A percentile compares a stretch with the other conserved stretches of the same genome.
Conservation (phyloP, 2,329 filamentous ascomycete genomes). For the Coniochaeta ligniaria region DNA sequence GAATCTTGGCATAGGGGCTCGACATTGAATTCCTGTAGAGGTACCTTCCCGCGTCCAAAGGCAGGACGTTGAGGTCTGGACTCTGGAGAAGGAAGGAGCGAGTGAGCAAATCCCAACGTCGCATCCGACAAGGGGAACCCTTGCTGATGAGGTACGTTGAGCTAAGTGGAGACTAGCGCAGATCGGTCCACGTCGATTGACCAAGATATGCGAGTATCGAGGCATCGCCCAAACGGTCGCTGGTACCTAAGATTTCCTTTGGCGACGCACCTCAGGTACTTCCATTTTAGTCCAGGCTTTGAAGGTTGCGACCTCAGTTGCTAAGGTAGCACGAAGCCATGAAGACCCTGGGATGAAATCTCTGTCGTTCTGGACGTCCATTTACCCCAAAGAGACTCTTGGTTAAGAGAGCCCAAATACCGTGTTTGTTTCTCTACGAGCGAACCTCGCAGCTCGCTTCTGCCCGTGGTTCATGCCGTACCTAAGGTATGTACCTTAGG, state of each 20-base stretch:
- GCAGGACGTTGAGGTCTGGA: not conserved
- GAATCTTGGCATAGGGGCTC: not conserved
- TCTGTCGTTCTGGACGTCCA: too few species aligned
- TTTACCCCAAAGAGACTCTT: too few species aligned
- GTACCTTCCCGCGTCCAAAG: not conserved
- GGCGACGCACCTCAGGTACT: too few species aligned
- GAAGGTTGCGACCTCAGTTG: not conserved
- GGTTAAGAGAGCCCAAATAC: too few species aligned
- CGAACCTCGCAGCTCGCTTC: not conserved
- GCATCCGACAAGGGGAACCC: not conserved
- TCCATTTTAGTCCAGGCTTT: not conserved
- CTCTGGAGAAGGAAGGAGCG: not conserved
- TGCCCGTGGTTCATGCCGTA: not conserved
- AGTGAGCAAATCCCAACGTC: not conserved
- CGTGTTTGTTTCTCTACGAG: not conserved
- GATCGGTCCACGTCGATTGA: not conserved
- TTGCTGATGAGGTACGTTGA: not conserved
- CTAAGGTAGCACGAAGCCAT: not conserved
- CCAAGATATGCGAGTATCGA: slow-evolving; percentile 3
- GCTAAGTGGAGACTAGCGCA: not conserved
- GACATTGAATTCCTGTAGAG: not conserved
- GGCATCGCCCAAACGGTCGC: not conserved
- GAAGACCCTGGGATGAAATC: too few species aligned
- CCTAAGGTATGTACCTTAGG: too few species aligned
- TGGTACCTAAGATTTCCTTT: not conserved